Evolutionary conservation across 192 early-diverging fungal genomes (phyloP).

Genomic region (Umbelopsis vinacea): DNA sequence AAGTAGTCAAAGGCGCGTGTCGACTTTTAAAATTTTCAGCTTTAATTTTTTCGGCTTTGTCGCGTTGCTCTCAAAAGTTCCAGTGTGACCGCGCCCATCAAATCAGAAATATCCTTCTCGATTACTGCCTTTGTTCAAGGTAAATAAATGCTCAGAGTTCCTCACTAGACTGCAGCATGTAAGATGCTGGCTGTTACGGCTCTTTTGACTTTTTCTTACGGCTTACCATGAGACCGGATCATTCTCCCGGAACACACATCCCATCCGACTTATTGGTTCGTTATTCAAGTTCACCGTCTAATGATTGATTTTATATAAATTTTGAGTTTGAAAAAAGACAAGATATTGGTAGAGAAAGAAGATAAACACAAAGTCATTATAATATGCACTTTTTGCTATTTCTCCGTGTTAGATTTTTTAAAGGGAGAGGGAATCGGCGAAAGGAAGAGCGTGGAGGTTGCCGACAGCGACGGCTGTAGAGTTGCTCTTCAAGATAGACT

Average conservation of each 20-base stretch:
- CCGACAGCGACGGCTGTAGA: constrained; percentile 81
- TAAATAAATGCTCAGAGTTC: too few species aligned
- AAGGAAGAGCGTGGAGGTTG: constrained; percentile 73
- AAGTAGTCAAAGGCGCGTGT: not conserved
- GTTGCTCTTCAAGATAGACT: constrained; percentile 68
- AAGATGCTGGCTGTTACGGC: too few species aligned
- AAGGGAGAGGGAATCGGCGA: constrained; percentile 70
- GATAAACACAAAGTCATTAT: constrained; percentile 5
- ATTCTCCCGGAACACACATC: too few species aligned
- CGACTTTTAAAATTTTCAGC: too few species aligned
- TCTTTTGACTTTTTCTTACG: too few species aligned
- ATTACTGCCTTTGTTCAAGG: too few species aligned
- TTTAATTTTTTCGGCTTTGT: not conserved
- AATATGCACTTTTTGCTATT: constrained; percentile 20
- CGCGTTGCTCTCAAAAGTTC: not conserved
- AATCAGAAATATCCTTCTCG: too few species aligned
- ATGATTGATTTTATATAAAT: constrained; percentile 22
- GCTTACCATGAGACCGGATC: too few species aligned
- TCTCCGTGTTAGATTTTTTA: constrained; percentile 33
- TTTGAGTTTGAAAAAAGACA: constrained; percentile 15
- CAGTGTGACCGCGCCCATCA: not conserved
- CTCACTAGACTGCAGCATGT: too few species aligned
- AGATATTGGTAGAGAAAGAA: constrained; percentile 22
- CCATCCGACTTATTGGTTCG: too few species aligned
- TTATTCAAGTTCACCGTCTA: constrained; percentile 13